phyloP scores from a whole-genome alignment of 208 protist species.

The Leishmania major region DNA sequence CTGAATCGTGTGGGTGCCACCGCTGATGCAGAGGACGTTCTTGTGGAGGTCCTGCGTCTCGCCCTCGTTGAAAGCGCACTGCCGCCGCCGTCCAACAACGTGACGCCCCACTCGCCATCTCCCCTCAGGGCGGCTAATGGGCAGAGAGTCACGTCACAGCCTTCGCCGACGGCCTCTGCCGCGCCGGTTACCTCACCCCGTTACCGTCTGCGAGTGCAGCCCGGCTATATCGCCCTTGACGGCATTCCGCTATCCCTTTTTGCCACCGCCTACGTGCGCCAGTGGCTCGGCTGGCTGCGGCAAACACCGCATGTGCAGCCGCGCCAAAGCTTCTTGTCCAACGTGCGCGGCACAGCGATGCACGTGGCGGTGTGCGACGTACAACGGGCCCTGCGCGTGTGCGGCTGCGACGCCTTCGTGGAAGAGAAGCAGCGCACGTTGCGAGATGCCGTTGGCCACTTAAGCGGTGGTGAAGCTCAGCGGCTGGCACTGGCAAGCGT shows the following conservation, averaged over 20 bases:
- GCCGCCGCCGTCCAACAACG: constrained; percentile 11
- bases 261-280: constrained; percentile 51
- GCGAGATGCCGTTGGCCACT: constrained; percentile 40
- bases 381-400: constrained; percentile 41
- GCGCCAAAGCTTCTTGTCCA: constrained; percentile 43
- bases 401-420: constrained; percentile 56
- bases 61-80: constrained; percentile 36
- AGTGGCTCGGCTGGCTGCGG: constrained; percentile 50
- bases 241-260: constrained; percentile 63
- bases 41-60: constrained; percentile 31
- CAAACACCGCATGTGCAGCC: constrained; percentile 46
- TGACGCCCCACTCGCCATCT: not conserved
- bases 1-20: constrained; percentile 1
- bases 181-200: not conserved
- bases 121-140: not conserved
- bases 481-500: constrained; percentile 90
- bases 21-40: constrained; percentile 14
- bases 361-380: constrained; percentile 45
- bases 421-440: constrained; percentile 33
- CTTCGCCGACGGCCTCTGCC: not conserved
- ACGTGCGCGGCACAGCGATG: constrained; percentile 38
- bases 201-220: constrained; percentile 2
- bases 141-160: not conserved
- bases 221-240: constrained; percentile 40
- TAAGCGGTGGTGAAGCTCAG: constrained; percentile 93